These are phyloP conservation scores for Daldinia grandis DNA, from an alignment of 495 filamentous ascomycete species.

Conservation along the genomic window DNA sequence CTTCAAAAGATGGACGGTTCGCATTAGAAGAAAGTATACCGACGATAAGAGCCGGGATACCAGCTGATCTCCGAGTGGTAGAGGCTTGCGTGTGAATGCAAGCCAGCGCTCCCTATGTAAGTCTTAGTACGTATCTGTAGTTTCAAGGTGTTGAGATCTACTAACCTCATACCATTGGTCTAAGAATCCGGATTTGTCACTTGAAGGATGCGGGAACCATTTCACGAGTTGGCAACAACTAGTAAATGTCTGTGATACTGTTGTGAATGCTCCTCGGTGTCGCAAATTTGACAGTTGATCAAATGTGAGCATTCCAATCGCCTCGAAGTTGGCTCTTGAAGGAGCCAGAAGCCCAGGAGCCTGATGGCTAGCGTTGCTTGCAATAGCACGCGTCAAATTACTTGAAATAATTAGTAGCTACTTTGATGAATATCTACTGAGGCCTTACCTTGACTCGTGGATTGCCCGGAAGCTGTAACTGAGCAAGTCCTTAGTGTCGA, in stretches of 20 bases:
- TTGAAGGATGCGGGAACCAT: conserved; percentile 51
- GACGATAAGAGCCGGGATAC: conserved; percentile 83
- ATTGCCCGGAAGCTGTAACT: conserved; percentile 94
- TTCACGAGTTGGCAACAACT: conserved; percentile 71
- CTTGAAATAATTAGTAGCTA: conserved; percentile 46
- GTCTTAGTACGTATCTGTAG: conserved; percentile 20
- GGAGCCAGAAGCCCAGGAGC: conserved; percentile 48
- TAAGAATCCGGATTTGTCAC: conserved; percentile 48
- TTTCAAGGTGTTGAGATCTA: not conserved
- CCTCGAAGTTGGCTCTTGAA: conserved; percentile 54
- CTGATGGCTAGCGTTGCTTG: conserved; percentile 53
- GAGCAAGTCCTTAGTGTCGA: conserved; percentile 83
- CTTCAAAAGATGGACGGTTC: conserved; percentile 58
- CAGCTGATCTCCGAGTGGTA: conserved; percentile 91
- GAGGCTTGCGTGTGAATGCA: conserved; percentile 75
- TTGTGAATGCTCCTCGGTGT: conserved; percentile 93
- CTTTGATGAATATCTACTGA: not conserved
- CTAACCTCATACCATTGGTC: conserved; percentile 75
- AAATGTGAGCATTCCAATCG: conserved; percentile 76
- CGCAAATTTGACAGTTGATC: conserved; percentile 82
- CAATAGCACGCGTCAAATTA: conserved; percentile 65
- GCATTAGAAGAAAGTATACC: conserved; percentile 72
- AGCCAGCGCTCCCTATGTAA: conserved; percentile 61
- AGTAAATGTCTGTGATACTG: conserved; percentile 87
- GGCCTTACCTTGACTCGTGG: conserved; percentile 81